Percentiles rank a stretch among this genome's conserved stretches.
phyloP scores from a whole-genome alignment of 2,329 filamentous ascomycete species.

The Penicillium nordicum region DNA sequence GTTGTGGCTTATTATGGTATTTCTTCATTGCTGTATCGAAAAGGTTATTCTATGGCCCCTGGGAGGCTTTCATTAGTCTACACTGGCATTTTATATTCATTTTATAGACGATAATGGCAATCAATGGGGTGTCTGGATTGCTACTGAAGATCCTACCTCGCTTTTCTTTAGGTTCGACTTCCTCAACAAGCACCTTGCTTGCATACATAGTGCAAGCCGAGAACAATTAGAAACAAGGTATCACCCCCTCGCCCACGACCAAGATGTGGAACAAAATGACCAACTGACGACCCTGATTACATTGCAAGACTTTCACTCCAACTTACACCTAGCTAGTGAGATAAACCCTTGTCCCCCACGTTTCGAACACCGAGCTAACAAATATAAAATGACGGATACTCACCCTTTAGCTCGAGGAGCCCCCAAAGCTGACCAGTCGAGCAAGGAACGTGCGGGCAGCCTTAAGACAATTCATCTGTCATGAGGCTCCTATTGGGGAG shows the following conservation, averaged over 20 bases:
- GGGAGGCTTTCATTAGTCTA: not conserved
- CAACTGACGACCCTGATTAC: not conserved
- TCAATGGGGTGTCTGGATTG: not conserved
- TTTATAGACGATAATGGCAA: too few species aligned
- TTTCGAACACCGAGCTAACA: too few species aligned
- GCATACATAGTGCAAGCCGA: not conserved
- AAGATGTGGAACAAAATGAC: not conserved
- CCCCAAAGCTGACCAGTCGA: too few species aligned
- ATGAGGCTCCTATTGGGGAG: too few species aligned
- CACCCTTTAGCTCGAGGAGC: too few species aligned
- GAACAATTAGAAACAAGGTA: not conserved
- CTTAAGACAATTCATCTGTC: too few species aligned
- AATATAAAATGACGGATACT: too few species aligned
- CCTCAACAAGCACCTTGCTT: not conserved
- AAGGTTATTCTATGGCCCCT: not conserved
- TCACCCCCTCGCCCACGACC: not conserved
- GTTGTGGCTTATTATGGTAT: not conserved
- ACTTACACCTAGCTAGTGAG: too few species aligned
- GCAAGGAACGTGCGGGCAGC: too few species aligned
- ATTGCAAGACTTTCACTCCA: not conserved
- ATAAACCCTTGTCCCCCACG: too few species aligned
- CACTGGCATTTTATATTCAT: not conserved
- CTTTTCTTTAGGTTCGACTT: not conserved
- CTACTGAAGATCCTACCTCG: not conserved
- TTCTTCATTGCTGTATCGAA: too few species aligned